These are phyloP conservation scores for Yamadazyma sp. DNA, from an alignment of 805 yeast genomes.

Conservation along the genomic window DNA sequence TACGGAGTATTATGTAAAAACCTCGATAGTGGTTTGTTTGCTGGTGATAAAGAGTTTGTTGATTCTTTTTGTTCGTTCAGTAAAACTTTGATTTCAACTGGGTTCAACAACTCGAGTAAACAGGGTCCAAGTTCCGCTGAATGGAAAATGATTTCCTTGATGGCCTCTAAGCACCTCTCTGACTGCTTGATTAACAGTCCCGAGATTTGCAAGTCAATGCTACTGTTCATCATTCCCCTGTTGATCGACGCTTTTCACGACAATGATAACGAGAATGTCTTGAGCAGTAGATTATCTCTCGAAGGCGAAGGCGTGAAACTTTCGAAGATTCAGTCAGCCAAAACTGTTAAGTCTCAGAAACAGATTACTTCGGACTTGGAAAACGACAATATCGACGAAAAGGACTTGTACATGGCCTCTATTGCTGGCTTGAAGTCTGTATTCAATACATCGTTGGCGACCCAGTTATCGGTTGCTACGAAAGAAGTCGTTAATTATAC, in stretches of 20 bases:
- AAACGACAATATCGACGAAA: constrained; percentile 34
- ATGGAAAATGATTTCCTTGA: constrained; percentile 46
- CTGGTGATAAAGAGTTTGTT: constrained; percentile 63
- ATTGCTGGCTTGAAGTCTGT: constrained; percentile 52
- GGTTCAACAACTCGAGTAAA: constrained; percentile 10
- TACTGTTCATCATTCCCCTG: constrained; percentile 36
- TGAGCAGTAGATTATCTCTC: constrained; percentile 25
- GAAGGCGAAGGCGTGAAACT: constrained; percentile 31
- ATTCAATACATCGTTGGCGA: constrained; percentile 62
- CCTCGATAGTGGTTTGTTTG: constrained; percentile 61
- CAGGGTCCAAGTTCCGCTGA: constrained; percentile 36
- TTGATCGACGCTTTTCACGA: constrained; percentile 35
- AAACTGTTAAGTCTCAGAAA: constrained; percentile 17
- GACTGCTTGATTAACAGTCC: constrained; percentile 36
- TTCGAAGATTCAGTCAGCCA: constrained; percentile 27
- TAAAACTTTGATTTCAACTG: constrained; percentile 19
- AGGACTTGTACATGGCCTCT: constrained; percentile 48
- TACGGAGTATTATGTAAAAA: constrained; percentile 45
- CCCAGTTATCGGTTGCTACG: constrained; percentile 60
- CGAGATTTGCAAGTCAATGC: constrained; percentile 27
- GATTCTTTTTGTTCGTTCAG: constrained; percentile 41
- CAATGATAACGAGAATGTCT: constrained; percentile 19
- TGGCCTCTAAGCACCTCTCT: constrained; percentile 40
- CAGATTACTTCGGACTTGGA: constrained; percentile 29
- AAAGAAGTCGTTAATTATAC: constrained; percentile 45